phyloP scores from a whole-genome alignment of 768 basidiomycete genomes.

The Leccinum arenicola region DNA sequence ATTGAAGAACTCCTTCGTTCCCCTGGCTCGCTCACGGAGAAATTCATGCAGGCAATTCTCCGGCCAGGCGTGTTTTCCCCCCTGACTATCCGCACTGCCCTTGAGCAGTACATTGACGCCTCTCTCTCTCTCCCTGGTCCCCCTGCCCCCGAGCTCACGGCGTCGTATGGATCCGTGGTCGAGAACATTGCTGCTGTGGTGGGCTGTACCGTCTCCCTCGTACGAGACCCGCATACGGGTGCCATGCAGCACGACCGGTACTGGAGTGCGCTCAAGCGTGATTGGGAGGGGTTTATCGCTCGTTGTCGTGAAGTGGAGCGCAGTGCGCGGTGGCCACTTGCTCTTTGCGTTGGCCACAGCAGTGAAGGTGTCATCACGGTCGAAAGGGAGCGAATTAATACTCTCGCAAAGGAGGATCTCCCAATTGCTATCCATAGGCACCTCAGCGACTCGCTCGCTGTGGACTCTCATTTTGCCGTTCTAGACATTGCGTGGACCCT shows the following conservation, averaged over 20 bases:
- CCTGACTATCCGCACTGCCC: slow-evolving; percentile 74
- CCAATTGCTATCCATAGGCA: slow-evolving; percentile 56
- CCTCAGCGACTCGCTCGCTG: slow-evolving; percentile 41
- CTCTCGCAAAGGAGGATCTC: slow-evolving; percentile 62
- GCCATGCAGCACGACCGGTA: slow-evolving; percentile 75
- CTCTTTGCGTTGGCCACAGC: slow-evolving; percentile 47
- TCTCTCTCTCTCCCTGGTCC: slow-evolving; percentile 64
- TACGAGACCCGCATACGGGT: slow-evolving; percentile 74
- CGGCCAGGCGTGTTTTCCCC: slow-evolving; percentile 86
- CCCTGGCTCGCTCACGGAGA: slow-evolving; percentile 69
- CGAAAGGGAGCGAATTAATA: slow-evolving; percentile 75
- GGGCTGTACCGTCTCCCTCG: slow-evolving; percentile 77
- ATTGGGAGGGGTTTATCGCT: slow-evolving; percentile 96
- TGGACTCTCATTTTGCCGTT: slow-evolving; percentile 54
- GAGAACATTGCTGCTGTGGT: slow-evolving; percentile 83
- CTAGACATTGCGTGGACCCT: slow-evolving; percentile 64
- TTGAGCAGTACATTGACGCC: slow-evolving; percentile 77
- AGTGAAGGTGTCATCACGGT: slow-evolving; percentile 54
- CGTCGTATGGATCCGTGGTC: slow-evolving; percentile 61
- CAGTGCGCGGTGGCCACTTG: slow-evolving; percentile 76
- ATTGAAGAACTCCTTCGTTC: slow-evolving; percentile 80
- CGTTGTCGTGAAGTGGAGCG: slow-evolving; percentile 89
- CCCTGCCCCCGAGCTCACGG: slow-evolving; percentile 52
- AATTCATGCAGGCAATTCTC: slow-evolving; percentile 81
- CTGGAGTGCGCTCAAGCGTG: slow-evolving; percentile 81